These are phyloP conservation scores for Discostella stelligeroides DNA, from an alignment of 108 stramenopile species.

Conservation along the genomic window DNA sequence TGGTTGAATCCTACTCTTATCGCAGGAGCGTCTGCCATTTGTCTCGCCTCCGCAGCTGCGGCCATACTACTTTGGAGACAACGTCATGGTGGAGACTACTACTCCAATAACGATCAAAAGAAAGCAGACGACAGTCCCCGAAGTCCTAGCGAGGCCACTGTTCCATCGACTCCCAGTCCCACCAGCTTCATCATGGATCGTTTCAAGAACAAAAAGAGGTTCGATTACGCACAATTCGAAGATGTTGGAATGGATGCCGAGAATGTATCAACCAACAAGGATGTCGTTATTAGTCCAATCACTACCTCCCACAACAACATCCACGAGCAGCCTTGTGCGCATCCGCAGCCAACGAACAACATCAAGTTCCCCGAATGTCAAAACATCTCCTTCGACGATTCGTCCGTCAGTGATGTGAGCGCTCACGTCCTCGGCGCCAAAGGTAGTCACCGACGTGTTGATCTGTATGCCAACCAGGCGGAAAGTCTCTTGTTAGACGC, in stretches of 20 bases:
- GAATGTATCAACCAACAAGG: background rate
- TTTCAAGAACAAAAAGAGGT: conserved; percentile 36
- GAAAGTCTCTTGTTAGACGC: conserved; percentile 28
- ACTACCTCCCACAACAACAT: background rate
- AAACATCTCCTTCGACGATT: conserved; percentile 32
- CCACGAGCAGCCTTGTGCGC: background rate
- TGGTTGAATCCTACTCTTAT: conserved; percentile 40
- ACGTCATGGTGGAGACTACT: conserved; percentile 1
- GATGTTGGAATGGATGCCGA: conserved; percentile 15
- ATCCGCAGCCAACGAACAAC: conserved; percentile 21
- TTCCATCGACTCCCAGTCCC: conserved; percentile 32
- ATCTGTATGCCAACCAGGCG: background rate
- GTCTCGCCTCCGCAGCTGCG: conserved; percentile 28
- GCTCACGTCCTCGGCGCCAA: conserved; percentile 32
- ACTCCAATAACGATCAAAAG: conserved; percentile 11
- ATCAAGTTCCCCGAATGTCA: conserved; percentile 30
- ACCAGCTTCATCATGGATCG: conserved; percentile 19
- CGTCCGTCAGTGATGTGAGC: conserved; percentile 47
- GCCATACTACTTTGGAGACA: conserved; percentile 26
- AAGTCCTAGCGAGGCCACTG: conserved; percentile 19
- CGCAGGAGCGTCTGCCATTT: conserved; percentile 21
- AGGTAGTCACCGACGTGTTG: background rate
- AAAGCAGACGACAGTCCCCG: conserved; percentile 14
- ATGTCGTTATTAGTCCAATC: conserved; percentile 1
- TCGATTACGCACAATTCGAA: conserved; percentile 42